Evolutionary conservation across 805 yeast genomes (phyloP).

Genomic region (Kodamaea nitidulidarum): DNA sequence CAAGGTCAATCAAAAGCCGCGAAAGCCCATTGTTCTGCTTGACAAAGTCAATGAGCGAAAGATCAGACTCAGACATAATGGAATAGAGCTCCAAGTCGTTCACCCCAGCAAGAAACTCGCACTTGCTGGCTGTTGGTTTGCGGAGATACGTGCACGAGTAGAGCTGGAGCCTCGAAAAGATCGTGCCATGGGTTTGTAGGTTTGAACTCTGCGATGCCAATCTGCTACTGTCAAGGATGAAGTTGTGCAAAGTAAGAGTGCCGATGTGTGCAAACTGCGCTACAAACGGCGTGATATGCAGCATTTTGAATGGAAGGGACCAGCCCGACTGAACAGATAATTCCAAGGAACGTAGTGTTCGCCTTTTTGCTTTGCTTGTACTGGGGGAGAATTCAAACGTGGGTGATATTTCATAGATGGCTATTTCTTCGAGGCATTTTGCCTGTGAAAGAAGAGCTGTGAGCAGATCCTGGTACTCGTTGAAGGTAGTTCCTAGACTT

Average conservation of each 20-base stretch:
- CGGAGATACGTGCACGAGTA: conserved; percentile 12
- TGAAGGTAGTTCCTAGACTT: conserved; percentile 14
- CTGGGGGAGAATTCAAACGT: conserved; percentile 35
- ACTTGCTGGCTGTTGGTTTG: conserved; percentile 7
- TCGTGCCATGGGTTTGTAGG: conserved; percentile 10
- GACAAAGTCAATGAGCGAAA: conserved; percentile 47
- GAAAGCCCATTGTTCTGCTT: conserved; percentile 33
- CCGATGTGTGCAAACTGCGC: conserved; percentile 36
- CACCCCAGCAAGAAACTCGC: conserved; percentile 39
- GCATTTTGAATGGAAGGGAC: conserved; percentile 47
- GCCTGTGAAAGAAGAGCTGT: conserved; percentile 38
- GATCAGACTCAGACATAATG: conserved; percentile 42
- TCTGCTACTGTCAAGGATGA: conserved; percentile 34
- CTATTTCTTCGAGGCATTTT: conserved; percentile 42
- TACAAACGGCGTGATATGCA: conserved; percentile 44
- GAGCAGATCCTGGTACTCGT: conserved; percentile 23
- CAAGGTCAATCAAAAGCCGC: conserved; percentile 44
- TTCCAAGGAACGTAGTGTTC: conserved; percentile 27
- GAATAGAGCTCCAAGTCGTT: conserved; percentile 32
- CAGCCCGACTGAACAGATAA: conserved; percentile 46
- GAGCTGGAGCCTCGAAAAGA: conserved; percentile 11
- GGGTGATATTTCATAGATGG: conserved; percentile 46
- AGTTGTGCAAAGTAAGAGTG: conserved; percentile 41
- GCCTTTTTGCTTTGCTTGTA: conserved; percentile 9
- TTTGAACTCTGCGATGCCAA: conserved; percentile 8